Base-by-base conservation (phyloP, 2,329 filamentous ascomycete genomes). In the Mollisiaceae sp. region DNA sequence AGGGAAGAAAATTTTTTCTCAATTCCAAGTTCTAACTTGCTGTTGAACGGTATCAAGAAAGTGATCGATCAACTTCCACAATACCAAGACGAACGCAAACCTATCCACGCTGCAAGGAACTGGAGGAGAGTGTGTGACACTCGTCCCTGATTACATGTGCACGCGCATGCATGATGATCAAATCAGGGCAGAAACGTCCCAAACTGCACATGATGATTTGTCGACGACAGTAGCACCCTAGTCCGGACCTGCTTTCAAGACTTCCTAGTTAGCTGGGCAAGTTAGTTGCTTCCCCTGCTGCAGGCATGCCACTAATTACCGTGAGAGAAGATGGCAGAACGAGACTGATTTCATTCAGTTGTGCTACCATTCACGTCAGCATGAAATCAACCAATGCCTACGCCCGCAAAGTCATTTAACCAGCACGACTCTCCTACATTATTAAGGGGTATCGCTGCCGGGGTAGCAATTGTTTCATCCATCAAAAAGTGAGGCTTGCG, bases 1-100 rank as follows among this genome's bases (percentile, higher is more conserved):
- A 52, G 27, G 20, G 47, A 52, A 52, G 47, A 52, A 52, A 27
- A 52, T 4, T 52, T 52, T 52, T 52, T 52, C 20, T 24, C 43
- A 20, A 45, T 45, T 24, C 47, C 4, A 6, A 32, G 6, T 24
- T 52, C 47, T 52, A 20, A 52, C 47, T 32, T 52, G 47, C 47
- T 52, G 43, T 52, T 5, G 43, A n/a, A 52, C 11, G 24, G 20
- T 52, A 52, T 52, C 24, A 32, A 8, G 22, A 52, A 14, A 14
- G 27, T 32, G 9, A 24, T 32, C 24, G 47, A 24, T 52, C 47
- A 54, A 54, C 32, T 18, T 54, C 24, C 50, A 54, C n/a, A 24
- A 50, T 24, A 11, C 14, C 45, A 50, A 22, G n/a, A 22, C n/a
- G 8, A 32, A 35, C 50, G 50, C 50, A 22, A 54, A 14, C 14